A percentile compares a stretch with the other conserved stretches of the same genome.
Evolutionary conservation across 106 monocot genomes (phyloP).

Genomic region (Allium sativum): DNA sequence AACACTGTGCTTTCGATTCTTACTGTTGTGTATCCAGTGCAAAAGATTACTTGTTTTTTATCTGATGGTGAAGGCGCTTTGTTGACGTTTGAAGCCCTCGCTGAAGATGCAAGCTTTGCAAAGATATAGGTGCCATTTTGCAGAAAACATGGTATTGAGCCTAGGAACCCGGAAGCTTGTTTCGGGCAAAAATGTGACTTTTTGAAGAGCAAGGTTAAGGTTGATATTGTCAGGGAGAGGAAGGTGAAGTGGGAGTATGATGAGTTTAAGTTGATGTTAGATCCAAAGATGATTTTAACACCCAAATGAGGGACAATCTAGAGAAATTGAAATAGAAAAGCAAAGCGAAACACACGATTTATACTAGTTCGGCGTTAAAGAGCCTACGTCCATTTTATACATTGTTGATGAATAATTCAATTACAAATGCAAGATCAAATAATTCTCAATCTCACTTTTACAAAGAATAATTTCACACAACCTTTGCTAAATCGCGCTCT

Average conservation of each 20-base stretch:
- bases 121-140: constrained; percentile 90
- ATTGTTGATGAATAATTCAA: too few species aligned
- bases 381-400: too few species aligned
- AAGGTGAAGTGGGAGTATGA: constrained; percentile 97
- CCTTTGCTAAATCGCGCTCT: too few species aligned
- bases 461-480: too few species aligned
- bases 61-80: constrained; percentile 72
- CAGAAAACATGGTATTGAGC: constrained; percentile 83
- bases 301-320: too few species aligned
- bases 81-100: constrained; percentile 61
- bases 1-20: constrained; percentile 79
- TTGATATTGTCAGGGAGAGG: constrained; percentile 87
- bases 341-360: too few species aligned
- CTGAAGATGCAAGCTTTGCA: constrained; percentile 69
- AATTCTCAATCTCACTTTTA: too few species aligned
- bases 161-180: constrained; percentile 85
- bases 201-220: constrained; percentile 73
- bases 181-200: constrained; percentile 70
- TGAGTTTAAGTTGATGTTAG: constrained; percentile 94
- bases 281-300: too few species aligned
- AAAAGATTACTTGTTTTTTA: constrained; percentile 70
- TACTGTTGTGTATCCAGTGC: constrained; percentile 65
- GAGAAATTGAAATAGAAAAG: too few species aligned
- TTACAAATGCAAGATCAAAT: too few species aligned
- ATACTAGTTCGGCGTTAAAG: too few species aligned